Percentiles rank a stretch among this genome's conserved stretches.
Conservation (phyloP, 768 basidiomycete genomes). For the Suillus occidentalis region DNA sequence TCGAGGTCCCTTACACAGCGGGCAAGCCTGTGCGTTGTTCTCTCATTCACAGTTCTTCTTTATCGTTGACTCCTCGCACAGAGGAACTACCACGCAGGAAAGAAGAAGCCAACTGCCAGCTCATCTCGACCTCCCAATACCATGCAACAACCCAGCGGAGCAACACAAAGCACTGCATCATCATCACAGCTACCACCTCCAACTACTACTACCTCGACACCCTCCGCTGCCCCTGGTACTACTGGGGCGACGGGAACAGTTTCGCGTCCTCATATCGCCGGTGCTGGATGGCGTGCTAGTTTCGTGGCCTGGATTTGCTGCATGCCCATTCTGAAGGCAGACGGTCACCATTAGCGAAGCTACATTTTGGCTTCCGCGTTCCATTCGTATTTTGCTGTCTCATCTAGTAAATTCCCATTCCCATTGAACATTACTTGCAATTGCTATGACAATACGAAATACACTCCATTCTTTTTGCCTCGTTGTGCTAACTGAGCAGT, state of each 20-base stretch:
- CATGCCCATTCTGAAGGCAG: background rate
- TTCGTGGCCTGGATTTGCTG: background rate
- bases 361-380: background rate
- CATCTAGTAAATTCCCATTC: too few species aligned
- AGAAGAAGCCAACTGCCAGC: background rate
- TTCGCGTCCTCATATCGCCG: background rate
- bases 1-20: background rate
- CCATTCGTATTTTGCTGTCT: too few species aligned
- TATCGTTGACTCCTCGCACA: background rate
- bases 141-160: background rate
- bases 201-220: background rate
- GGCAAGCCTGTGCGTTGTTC: background rate
- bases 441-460: too few species aligned
- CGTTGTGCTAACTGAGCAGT: too few species aligned
- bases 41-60: background rate
- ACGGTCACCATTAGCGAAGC: background rate
- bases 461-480: too few species aligned
- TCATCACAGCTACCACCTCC: background rate
- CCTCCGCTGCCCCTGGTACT: background rate
- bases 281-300: background rate
- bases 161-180: background rate
- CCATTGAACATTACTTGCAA: too few species aligned
- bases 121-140: background rate
- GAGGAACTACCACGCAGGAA: background rate
- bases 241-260: background rate